Conservation (phyloP, 2,329 filamentous ascomycete genomes). For the Alternaria ethzedia region DNA sequence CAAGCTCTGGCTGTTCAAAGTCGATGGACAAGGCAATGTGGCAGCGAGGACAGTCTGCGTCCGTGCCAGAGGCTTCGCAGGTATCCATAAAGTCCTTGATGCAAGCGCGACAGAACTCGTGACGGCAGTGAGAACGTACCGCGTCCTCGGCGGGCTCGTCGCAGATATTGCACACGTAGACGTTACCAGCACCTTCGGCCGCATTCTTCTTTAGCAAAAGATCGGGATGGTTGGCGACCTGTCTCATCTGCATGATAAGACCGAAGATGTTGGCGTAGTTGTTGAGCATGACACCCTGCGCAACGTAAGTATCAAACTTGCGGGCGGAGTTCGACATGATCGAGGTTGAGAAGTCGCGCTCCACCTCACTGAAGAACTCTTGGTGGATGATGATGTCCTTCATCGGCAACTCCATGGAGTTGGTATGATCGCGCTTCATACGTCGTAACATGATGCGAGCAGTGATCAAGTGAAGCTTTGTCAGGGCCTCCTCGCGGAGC, state of each 20-base stretch:
- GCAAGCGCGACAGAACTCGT: conserved; percentile 88
- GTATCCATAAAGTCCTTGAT: conserved; percentile 81
- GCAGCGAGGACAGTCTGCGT: conserved; percentile 81
- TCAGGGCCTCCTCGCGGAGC: conserved; percentile 72
- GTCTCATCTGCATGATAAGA: conserved; percentile 98
- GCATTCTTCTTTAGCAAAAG: conserved; percentile 84
- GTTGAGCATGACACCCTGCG: conserved; percentile 88
- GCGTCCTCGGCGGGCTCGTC: conserved; percentile 96
- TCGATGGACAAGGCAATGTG: conserved; percentile 91
- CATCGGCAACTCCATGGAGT: conserved; percentile 93
- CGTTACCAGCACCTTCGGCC: conserved; percentile 82
- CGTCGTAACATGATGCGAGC: conserved; percentile 95
- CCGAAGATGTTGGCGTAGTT: conserved; percentile 97
- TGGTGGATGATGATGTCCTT: conserved; percentile 92
- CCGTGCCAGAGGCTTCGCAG: conserved; percentile 67
- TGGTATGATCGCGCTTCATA: conserved; percentile 90
- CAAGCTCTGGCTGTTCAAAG: conserved; percentile 92
- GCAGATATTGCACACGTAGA: conserved; percentile 91
- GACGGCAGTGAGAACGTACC: conserved; percentile 87
- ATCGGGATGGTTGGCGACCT: conserved; percentile 96
- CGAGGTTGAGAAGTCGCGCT: conserved; percentile 92
- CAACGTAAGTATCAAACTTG: conserved; percentile 94
- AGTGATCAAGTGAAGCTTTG: conserved; percentile 85
- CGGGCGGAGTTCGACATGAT: conserved; percentile 93
- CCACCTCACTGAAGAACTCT: conserved; percentile 95